phyloP scores from a whole-genome alignment of 805 yeast genomes.

The Debaryomyces hansenii region DNA sequence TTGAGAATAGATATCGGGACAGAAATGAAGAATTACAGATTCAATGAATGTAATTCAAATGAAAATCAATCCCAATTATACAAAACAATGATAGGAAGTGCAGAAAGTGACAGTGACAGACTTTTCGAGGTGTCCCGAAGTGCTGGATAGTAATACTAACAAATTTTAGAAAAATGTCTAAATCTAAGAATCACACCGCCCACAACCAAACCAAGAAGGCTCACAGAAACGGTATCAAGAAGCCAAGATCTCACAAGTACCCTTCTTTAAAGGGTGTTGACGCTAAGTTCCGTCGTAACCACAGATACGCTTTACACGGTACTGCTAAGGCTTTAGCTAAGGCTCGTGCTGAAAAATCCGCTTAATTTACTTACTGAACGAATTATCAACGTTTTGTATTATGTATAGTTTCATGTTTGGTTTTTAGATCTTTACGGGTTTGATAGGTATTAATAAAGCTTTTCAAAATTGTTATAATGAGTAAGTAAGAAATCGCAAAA shows the following conservation, averaged over 20 bases:
- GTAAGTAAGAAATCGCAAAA: neutral
- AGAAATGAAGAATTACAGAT: no score
- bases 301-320: constrained; percentile 98
- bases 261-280: constrained; percentile 99
- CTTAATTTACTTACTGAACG: constrained; percentile 22
- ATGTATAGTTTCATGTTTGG: constrained; percentile 16
- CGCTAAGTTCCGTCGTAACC: constrained; percentile 99
- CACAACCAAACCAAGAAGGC: constrained; percentile 99
- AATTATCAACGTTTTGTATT: constrained; percentile 7
- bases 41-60: no score
- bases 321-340: constrained; percentile 92
- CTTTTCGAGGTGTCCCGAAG: neutral
- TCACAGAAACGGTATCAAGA: constrained; percentile 99
- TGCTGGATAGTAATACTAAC: constrained; percentile 25
- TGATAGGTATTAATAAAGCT: constrained; percentile 15
- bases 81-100: no score
- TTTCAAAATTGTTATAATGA: constrained; percentile 1
- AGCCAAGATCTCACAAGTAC: constrained; percentile 97
- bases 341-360: constrained; percentile 58
- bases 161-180: constrained; percentile 68
- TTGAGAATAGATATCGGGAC: no score
- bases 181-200: constrained; percentile 99
- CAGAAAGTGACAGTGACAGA: no score
- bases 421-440: constrained; percentile 12
- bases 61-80: no score